Base-by-base conservation (phyloP, 2,329 filamentous ascomycete genomes). In the Alternaria solani region DNA sequence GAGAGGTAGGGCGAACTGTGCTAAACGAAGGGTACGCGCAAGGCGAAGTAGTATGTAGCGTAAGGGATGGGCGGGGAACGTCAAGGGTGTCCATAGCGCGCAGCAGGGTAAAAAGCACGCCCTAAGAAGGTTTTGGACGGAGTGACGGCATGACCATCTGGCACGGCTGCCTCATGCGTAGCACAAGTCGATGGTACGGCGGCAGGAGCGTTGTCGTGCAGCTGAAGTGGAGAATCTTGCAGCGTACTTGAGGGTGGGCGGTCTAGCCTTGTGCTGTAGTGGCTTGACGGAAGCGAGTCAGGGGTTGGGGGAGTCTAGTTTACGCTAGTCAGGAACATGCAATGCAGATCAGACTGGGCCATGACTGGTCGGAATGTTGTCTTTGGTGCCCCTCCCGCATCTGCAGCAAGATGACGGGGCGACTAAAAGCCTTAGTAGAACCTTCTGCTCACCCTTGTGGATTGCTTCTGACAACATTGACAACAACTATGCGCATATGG, bases 311-410 rank as follows among this genome's bases (percentile, higher is more conserved):
- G 23, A 62, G 68, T 63, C 65, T 63, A 59, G 57, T 55, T 48
- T 57, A 67, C 71, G 63, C 72, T 71, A 74, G 70, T 70, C 70
- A 74, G 68, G 69, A 65, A 61, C 59, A 58, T 49, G 28, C 61
- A 54, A 58, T 51, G 68, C 61, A 57, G 65, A 69, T 69, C 66
- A 56, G 34, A 36, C 62, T 57, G 60, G 28, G 59, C 51, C 34
- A 18, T 66, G 63, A 66, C 63, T 72, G 64, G 70, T 58, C 53
- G n/a, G 57, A 54, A 28, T 41, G 60, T 26, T 46, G 59, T 69
- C 64, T 47, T 16, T 49, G 55, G 59, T 59, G 41, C 60, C 59
- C 58, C 57, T 63, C 61, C 59, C 68, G 63, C 65, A 60, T 55
- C 41, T 64, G 47, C 57, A 51, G 68, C 63, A 65, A 59, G 38